Percentiles rank a stretch among this genome's conserved stretches.
phyloP scores from a whole-genome alignment of 768 basidiomycete genomes.

The Strobilomyces dryophilus region DNA sequence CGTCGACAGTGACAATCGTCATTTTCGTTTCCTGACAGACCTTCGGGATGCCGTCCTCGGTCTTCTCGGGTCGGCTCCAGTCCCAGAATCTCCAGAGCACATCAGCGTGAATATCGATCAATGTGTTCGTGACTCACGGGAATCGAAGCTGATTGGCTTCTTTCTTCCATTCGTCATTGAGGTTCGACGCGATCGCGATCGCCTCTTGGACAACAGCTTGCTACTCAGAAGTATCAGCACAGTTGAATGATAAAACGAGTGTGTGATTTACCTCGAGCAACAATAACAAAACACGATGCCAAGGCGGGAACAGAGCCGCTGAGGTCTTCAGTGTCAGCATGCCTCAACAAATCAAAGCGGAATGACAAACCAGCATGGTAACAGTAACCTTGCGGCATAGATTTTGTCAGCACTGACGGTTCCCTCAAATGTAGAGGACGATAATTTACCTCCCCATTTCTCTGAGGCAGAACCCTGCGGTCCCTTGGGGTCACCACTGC shows the following conservation, averaged over 20 bases:
- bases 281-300: conserved; percentile 16
- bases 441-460: conserved; percentile 6
- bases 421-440: background rate
- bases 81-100: conserved; percentile 13
- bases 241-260: background rate
- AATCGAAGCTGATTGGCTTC: conserved; percentile 12
- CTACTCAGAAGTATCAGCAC: background rate
- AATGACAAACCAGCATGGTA: conserved; percentile 14
- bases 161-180: conserved; percentile 11
- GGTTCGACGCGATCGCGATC: conserved; percentile 8
- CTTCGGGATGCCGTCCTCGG: conserved; percentile 1
- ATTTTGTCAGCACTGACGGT: conserved; percentile 1
- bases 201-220: conserved; percentile 17
- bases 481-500: conserved; percentile 17
- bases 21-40: background rate
- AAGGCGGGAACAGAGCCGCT: conserved; percentile 22
- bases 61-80: conserved; percentile 5
- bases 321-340: conserved; percentile 6
- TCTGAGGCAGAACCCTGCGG: conserved; percentile 5
- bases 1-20: background rate
- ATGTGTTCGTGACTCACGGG: conserved; percentile 8
- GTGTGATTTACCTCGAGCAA: conserved; percentile 9
- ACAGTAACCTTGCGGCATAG: conserved; percentile 13
- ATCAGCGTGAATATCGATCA: background rate
- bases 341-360: background rate